Base-by-base conservation (phyloP, 768 basidiomycete species). In the Tylopilus subfusipes region DNA sequence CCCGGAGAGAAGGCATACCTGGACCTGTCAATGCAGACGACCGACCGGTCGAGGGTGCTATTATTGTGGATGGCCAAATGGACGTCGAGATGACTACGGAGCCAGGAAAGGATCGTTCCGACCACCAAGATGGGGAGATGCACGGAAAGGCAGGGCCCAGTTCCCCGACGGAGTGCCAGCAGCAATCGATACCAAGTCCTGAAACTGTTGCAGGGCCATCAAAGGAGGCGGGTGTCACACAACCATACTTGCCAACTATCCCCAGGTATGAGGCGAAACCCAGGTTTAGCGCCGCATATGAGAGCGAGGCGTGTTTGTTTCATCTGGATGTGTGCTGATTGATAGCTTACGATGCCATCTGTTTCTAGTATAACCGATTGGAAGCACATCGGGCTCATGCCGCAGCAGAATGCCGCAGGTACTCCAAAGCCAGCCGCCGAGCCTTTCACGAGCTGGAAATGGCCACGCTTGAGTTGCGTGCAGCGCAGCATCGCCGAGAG, bases 361-460 rank as follows among this genome's bases (percentile, higher is more conserved):
- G 13, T 29, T 50, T 49, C 8, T 40, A 69, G 67, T 67, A 76
- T 38, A 53, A 64, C 46, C 72, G 72, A 16, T 44, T 76, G 13
- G 73, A 75, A 53, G 61, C 63, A 0, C 77, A 77, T 51, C 76
- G 77, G 6, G 63, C 69, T 8, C 68, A 69, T 50, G 69, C 76
- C 14, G 68, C 70, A n/a, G 55, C 68, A 18, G 78, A 81, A 50
- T 73, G 76, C 49, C 60, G 68, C 25, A 70, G 72, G 18, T 64
- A 75, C 18, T 61, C 63, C n/a, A 77, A 75, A 62, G 72, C 64
- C 4, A 68, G 73, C 18, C 76, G 75, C 25, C 76, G 81, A 18
- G 83, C 83, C 18, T 63, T 82, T 39, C 80, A 83, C 45, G 88
- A 90, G 60, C 68, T 86, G 11, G 84, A 86, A 21, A 70, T 82